These are phyloP conservation scores for Trichaptum fuscoviolaceum DNA, from an alignment of 768 basidiomycete species.

Conservation along the genomic window DNA sequence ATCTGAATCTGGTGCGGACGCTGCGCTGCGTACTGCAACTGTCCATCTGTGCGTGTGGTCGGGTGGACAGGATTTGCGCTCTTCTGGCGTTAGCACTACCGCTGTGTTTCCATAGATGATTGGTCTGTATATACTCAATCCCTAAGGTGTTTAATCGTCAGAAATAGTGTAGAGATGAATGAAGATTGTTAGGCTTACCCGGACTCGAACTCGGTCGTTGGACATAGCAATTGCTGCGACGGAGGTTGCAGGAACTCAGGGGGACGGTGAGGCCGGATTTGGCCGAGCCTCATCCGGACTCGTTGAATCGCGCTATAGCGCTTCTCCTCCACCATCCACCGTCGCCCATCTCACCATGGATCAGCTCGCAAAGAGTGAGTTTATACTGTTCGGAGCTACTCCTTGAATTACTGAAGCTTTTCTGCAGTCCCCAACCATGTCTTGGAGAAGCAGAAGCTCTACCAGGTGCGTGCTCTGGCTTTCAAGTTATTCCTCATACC, in stretches of 20 bases:
- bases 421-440: conserved; percentile 57
- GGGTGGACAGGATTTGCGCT: conserved; percentile 51
- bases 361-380: conserved; percentile 19
- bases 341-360: conserved; percentile 36
- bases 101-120: conserved; percentile 97
- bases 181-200: conserved; percentile 44
- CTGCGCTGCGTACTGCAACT: conserved; percentile 86
- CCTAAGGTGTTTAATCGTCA: conserved; percentile 39
- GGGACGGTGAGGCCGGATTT: conserved; percentile 31
- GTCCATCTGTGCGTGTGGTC: conserved; percentile 98
- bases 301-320: conserved; percentile 14
- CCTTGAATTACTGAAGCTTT: conserved; percentile 8
- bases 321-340: conserved; percentile 32
- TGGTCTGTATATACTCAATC: conserved; percentile 80
- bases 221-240: conserved; percentile 28
- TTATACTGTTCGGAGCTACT: conserved; percentile 8
- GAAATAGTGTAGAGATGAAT: conserved; percentile 11
- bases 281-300: conserved; percentile 26
- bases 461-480: conserved; percentile 48
- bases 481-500: conserved; percentile 9
- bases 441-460: conserved; percentile 55
- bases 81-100: conserved; percentile 65
- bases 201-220: conserved; percentile 73
- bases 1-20: conserved; percentile 65
- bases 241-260: conserved; percentile 23